phyloP scores from a whole-genome alignment of 768 basidiomycete species.

The Leccinellum albellum region DNA sequence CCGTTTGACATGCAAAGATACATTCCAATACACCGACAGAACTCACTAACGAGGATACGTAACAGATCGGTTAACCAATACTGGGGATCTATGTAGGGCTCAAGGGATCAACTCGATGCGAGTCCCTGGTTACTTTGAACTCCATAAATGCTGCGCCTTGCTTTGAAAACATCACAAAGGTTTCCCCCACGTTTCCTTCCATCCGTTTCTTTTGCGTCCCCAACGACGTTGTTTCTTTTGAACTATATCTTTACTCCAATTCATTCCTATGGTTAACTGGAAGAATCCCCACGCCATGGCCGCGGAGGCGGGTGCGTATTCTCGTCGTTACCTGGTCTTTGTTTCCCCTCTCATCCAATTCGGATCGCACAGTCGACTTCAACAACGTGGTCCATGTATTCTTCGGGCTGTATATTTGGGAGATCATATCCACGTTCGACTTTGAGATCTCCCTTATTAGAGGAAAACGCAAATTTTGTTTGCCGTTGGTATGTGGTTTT shows the following conservation, averaged over 20 bases:
- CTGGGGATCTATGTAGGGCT: constrained; percentile 7
- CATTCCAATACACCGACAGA: neutral
- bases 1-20: neutral
- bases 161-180: constrained; percentile 5
- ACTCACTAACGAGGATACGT: constrained; percentile 13
- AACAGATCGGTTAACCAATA: constrained; percentile 8
- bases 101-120: constrained; percentile 3
- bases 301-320: constrained; percentile 22
- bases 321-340: neutral
- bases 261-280: constrained; percentile 25
- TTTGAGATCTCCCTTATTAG: constrained; percentile 68
- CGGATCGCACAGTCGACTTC: constrained; percentile 45
- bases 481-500: constrained; percentile 58
- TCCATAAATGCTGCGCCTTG: constrained; percentile 15
- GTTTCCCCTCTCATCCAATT: neutral
- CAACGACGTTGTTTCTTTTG: constrained; percentile 5
- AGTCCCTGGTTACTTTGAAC: constrained; percentile 25
- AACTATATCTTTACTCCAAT: constrained; percentile 11
- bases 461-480: constrained; percentile 55
- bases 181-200: constrained; percentile 2
- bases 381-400: constrained; percentile 57
- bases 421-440: constrained; percentile 55
- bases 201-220: constrained; percentile 1
- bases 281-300: constrained; percentile 19
- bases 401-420: constrained; percentile 68